Evolutionary conservation across 768 basidiomycete genomes (phyloP), one percentile per base, ranked within the genome.

Genomic region (Favolaschia claudopus): DNA sequence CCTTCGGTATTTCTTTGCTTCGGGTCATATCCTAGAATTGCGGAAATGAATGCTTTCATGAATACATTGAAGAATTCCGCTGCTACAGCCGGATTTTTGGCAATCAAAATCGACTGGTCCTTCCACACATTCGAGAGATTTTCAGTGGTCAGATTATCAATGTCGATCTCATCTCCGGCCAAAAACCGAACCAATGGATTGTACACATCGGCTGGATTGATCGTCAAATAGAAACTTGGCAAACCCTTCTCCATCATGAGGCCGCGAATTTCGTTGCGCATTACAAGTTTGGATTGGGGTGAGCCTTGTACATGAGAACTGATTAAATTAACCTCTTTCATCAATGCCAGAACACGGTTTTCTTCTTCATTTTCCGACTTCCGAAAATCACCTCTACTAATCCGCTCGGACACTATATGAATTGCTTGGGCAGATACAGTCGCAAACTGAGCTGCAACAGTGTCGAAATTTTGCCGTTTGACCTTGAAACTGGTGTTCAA

Each of bases 401-500:
- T 20, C 4, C 46, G 46, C 29, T 47, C 24, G 28, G 46, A 24
- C 12, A 47, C 12, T n/a, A 17, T 32, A 9, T 47, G 25, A 12
- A 47, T 31, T 7, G 33, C 46, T 32, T 47, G 46, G 5, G 46
- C 28, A 5, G 46, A 47, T 5, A 47, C 46, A 9, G 46, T 29
- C 17, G 46, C 46, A 32, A 47, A 51, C 2, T 67, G 48, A 0
- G 34, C 17, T 0, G 69, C 66, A 36, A 69, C 47, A 9, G 22
- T 7, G 4, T 45, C 14, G 49, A 69, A 72, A 1, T 45, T 19
- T 1, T 37, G 3, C 29, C 46, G 38, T 27, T 64, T 58, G 1
- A 72, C 65, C 13, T 67, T 68, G 4, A 72, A 42, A 28, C 60
- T 54, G 1, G 66, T 63, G 28, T 70, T 62, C 15, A 69, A 39